Percentiles rank a stretch among this genome's conserved stretches.
Evolutionary conservation across 306 rosid species (phyloP).

Genomic region (Casuarina cunninghamiana): DNA sequence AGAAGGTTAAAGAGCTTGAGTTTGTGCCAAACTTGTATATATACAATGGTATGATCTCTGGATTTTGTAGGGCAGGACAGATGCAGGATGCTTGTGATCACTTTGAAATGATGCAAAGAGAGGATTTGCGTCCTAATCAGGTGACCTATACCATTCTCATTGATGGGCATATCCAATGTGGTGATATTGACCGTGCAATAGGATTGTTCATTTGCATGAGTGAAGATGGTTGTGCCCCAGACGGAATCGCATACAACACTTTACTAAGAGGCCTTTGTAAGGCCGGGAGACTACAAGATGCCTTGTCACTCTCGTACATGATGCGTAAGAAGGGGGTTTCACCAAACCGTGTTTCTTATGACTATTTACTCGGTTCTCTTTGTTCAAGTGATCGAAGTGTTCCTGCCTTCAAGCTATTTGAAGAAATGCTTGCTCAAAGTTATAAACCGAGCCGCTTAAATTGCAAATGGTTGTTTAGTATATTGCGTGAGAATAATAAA

Average conservation of each 20-base stretch:
- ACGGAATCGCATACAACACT: constrained; percentile 39
- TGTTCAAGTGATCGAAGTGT: constrained; percentile 16
- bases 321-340: constrained; percentile 37
- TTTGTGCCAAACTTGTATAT: constrained; percentile 35
- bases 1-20: constrained; percentile 22
- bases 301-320: constrained; percentile 31
- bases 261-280: constrained; percentile 36
- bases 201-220: constrained; percentile 46
- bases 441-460: constrained; percentile 6
- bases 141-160: constrained; percentile 50
- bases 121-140: constrained; percentile 44
- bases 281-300: constrained; percentile 36
- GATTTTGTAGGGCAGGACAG: constrained; percentile 32
- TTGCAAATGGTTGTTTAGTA: constrained; percentile 7
- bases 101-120: constrained; percentile 43
- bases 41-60: constrained; percentile 42
- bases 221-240: constrained; percentile 37
- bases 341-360: constrained; percentile 25
- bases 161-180: constrained; percentile 36
- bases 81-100: constrained; percentile 37
- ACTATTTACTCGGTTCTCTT: constrained; percentile 25
- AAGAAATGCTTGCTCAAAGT: constrained; percentile 32
- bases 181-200: constrained; percentile 37
- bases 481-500: constrained; percentile 6
- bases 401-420: constrained; percentile 28